phyloP scores from a whole-genome alignment of 108 stramenopile genomes.

The Parietichytrium sp. region DNA sequence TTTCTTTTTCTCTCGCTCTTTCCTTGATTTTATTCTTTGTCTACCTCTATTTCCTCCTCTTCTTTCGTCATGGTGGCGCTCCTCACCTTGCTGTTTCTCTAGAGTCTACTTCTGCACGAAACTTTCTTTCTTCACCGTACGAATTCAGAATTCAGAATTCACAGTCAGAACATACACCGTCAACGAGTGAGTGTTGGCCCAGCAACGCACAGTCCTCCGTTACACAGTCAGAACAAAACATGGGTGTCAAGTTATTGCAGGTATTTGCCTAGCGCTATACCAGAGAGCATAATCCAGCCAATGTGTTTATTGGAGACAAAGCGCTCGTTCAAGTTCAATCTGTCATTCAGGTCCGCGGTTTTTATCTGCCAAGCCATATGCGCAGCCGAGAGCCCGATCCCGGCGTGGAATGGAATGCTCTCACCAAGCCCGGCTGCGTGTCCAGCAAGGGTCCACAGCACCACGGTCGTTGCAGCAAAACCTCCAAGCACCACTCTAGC shows the following conservation, averaged over 20 bases:
- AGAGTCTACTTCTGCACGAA: no score
- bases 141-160: no score
- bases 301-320: constrained; percentile 51
- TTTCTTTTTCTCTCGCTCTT: neutral
- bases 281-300: constrained; percentile 50
- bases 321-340: constrained; percentile 44
- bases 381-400: constrained; percentile 42
- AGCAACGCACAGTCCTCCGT: no score
- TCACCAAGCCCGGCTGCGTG: constrained; percentile 33
- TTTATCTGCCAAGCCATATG: constrained; percentile 57
- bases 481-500: constrained; percentile 68
- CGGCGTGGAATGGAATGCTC: constrained; percentile 44
- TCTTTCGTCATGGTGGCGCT: no score
- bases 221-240: no score
- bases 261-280: constrained; percentile 42
- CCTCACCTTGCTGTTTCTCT: no score
- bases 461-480: constrained; percentile 45
- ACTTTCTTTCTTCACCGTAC: no score
- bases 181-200: no score
- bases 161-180: no score
- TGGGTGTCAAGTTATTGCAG: no score
- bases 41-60: neutral
- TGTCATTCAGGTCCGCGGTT: constrained; percentile 54
- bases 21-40: neutral
- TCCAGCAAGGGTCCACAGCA: neutral